Conservation (phyloP, 2,329 filamentous ascomycete genomes). For the Grosmannia clavigera region DNA sequence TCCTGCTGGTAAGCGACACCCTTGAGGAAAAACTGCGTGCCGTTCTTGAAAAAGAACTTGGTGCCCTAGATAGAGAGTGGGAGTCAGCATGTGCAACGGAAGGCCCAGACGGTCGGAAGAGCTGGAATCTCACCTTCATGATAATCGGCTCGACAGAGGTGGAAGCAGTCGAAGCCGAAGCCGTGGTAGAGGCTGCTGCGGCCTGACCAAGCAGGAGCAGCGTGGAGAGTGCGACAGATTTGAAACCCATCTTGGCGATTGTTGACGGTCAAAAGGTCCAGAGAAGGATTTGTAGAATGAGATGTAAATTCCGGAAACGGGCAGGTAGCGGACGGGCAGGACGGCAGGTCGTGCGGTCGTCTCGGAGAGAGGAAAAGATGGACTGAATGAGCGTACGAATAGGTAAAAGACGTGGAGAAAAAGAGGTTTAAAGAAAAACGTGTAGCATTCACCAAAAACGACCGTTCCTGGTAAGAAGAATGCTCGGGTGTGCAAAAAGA, state of each 20-base stretch:
- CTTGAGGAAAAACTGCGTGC: slow-evolving; percentile 62
- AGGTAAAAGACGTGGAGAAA: background rate
- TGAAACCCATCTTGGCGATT: slow-evolving; percentile 14
- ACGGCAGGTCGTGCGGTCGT: background rate
- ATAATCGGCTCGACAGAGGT: slow-evolving; percentile 42
- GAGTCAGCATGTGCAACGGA: background rate
- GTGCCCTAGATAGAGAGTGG: slow-evolving; percentile 14
- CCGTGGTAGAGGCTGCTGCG: slow-evolving; percentile 10
- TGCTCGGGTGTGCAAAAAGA: background rate
- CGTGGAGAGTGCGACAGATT: slow-evolving; percentile 22
- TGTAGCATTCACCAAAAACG: background rate
- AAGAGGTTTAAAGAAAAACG: background rate
- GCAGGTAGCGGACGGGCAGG: background rate
- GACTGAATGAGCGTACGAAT: slow-evolving; percentile 7
- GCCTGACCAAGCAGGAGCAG: slow-evolving; percentile 25
- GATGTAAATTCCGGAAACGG: background rate
- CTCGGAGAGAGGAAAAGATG: background rate
- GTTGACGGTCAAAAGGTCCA: no score
- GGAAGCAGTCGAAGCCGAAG: no score
- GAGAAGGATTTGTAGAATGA: background rate
- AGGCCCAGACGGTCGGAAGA: background rate
- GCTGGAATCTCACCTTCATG: slow-evolving; percentile 46
- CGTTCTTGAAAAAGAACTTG: slow-evolving; percentile 71
- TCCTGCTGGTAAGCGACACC: slow-evolving; percentile 95
- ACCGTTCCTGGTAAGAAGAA: background rate